Evolutionary conservation across 2,329 filamentous ascomycete genomes (phyloP).

Genomic region (Ophiostoma australiae): DNA sequence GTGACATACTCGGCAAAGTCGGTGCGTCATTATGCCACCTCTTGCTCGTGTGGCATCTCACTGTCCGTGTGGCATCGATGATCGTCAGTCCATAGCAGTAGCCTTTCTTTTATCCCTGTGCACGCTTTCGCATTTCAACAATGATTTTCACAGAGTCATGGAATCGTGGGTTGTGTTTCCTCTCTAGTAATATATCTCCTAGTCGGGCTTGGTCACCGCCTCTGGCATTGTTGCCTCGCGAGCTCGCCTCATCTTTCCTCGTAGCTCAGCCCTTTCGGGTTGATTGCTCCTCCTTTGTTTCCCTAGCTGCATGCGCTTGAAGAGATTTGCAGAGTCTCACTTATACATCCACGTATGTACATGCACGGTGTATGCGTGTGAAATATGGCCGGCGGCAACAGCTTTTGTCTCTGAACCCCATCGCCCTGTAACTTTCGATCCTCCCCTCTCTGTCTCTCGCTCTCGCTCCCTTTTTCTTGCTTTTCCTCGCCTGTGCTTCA

Average conservation of each 20-base stretch:
- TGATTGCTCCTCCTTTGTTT: not conserved
- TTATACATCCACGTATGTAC: not conserved
- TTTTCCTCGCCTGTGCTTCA: not conserved
- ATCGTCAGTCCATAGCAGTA: not conserved
- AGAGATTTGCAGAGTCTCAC: conserved; percentile 7
- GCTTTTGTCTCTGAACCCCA: not conserved
- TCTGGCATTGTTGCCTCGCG: not conserved
- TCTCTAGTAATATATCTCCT: not conserved
- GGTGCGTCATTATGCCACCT: not conserved
- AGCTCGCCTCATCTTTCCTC: not conserved
- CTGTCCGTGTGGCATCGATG: not conserved
- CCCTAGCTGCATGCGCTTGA: conserved; percentile 4
- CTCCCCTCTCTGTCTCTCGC: not conserved
- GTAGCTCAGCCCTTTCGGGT: not conserved
- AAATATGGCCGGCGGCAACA: conserved; percentile 3
- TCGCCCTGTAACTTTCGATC: too few relatives aligned
- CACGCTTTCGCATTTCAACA: not conserved
- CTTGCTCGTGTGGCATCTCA: not conserved
- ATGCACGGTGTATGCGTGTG: conserved; percentile 5
- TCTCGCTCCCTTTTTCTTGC: too few relatives aligned
- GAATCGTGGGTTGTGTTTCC: not conserved
- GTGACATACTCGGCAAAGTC: not conserved
- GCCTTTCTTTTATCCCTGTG: not conserved
- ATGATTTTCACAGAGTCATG: not conserved
- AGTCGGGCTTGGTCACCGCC: not conserved